Evolutionary conservation across 1,284 basidiomycete species (phyloP), one percentile per base, ranked within the genome.

Genomic region (Vanrija pseudolonga): DNA sequence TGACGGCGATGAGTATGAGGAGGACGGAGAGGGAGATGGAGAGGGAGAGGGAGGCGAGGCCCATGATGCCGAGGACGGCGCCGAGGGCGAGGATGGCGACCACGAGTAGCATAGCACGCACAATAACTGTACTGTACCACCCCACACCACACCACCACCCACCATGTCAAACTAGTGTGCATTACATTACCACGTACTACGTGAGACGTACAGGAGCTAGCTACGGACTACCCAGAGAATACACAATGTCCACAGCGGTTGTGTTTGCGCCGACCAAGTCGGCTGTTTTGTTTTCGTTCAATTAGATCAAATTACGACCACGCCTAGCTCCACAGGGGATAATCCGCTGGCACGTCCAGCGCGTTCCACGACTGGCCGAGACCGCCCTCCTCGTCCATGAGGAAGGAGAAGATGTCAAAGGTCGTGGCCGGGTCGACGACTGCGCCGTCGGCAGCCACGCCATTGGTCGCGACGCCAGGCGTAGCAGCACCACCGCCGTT

Each of bases 341-440:
- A 71, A 55, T 73, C 71, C 20, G 69, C 47, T 3, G 71, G 71
- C 7, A 72, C 61, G 18, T 73, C 71, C 47, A 71, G 57, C 19
- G 60, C 59, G 49, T 67, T 67, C 69, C 67, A 70, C 20, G 47
- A 56, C 36, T 50, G 38, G 17, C 62, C 60, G 14, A 67, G 47
- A 5, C 63, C 65, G 22, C 68, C 69, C 54, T 72, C 71, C 47
- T 74, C 72, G 60, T 74, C 71, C 71, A 74, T 72, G 57, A 73
- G 59, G 56, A 73, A 74, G 20, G 60, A 69, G 51, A 74, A 70
- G 26, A 74, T 60, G 57, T 74, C 72, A 55, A 74, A 72, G 45
- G 40, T 52, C 26, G 59, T 37, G n/a, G 50, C 42, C 23, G 46
- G 51, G 51, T 60, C 51, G 17, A 45, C 49, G 17, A 32, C 48